These are phyloP conservation scores for Debaryomyces coudertii DNA, from an alignment of 1,139 yeast species.

Conservation along the genomic window DNA sequence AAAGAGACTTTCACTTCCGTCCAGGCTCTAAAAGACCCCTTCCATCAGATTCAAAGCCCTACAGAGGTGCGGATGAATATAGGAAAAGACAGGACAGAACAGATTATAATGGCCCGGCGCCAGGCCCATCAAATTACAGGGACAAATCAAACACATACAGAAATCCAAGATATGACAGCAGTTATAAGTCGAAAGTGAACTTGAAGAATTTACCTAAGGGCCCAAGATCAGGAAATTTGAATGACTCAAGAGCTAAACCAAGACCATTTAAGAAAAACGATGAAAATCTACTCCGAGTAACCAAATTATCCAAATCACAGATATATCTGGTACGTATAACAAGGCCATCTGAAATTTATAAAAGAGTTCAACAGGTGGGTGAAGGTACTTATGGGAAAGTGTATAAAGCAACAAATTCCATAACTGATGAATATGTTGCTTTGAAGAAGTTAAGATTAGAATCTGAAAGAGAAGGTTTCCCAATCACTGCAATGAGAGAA, in stretches of 20 bases:
- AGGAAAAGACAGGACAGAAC: constrained; percentile 16
- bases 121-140: constrained; percentile 21
- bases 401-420: constrained; percentile 61
- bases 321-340: constrained; percentile 37
- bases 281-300: constrained; percentile 12
- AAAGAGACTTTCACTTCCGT: constrained; percentile 9
- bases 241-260: constrained; percentile 10
- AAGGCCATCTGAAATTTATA: constrained; percentile 34
- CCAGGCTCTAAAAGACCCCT: constrained; percentile 20
- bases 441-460: constrained; percentile 82
- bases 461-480: constrained; percentile 90
- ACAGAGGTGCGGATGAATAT: constrained; percentile 15
- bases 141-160: constrained; percentile 12
- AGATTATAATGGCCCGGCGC: constrained; percentile 17
- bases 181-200: constrained; percentile 10
- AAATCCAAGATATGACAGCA: constrained; percentile 10
- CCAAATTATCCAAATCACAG: constrained; percentile 27
- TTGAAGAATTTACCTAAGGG: constrained; percentile 21
- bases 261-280: constrained; percentile 9
- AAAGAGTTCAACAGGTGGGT: constrained; percentile 50
- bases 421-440: constrained; percentile 78
- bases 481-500: constrained; percentile 93
- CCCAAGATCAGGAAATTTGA: constrained; percentile 17
- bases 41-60: constrained; percentile 26
- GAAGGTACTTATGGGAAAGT: constrained; percentile 57